Conservation (phyloP, 345 rosid genomes). For the Erodium maritimum region DNA sequence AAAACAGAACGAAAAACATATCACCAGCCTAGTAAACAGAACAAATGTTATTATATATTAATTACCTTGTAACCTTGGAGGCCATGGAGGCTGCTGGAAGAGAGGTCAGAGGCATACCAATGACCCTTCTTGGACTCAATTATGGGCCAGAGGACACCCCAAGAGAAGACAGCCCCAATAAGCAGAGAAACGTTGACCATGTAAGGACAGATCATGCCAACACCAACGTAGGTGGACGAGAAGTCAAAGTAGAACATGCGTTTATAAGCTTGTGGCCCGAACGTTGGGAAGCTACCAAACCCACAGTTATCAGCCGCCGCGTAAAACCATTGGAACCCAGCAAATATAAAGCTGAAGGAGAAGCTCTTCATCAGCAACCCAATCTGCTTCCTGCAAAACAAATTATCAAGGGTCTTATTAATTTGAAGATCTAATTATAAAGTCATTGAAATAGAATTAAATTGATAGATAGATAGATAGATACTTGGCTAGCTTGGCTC, state of each 20-base stretch:
- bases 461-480: neutral
- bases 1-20: too few species aligned
- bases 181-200: conserved; percentile 73
- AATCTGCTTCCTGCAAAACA: conserved; percentile 41
- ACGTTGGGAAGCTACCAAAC: conserved; percentile 61
- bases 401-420: too few species aligned
- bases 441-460: too few species aligned
- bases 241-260: conserved; percentile 85
- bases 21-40: too few species aligned
- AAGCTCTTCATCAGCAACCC: conserved; percentile 33
- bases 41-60: too few species aligned
- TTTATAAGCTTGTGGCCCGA: conserved; percentile 51
- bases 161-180: conserved; percentile 66
- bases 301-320: conserved; percentile 59
- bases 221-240: conserved; percentile 82
- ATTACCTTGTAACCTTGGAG: conserved; percentile 77
- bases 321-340: conserved; percentile 63
- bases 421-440: too few species aligned
- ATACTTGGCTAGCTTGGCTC: conserved; percentile 80
- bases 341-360: conserved; percentile 35
- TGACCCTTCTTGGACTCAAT: conserved; percentile 52
- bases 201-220: conserved; percentile 88
- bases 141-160: conserved; percentile 84
- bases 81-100: conserved; percentile 51
- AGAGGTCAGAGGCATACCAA: conserved; percentile 49